Conservation (phyloP, 1,139 yeast genomes). For the Kodamaea alishanica region DNA sequence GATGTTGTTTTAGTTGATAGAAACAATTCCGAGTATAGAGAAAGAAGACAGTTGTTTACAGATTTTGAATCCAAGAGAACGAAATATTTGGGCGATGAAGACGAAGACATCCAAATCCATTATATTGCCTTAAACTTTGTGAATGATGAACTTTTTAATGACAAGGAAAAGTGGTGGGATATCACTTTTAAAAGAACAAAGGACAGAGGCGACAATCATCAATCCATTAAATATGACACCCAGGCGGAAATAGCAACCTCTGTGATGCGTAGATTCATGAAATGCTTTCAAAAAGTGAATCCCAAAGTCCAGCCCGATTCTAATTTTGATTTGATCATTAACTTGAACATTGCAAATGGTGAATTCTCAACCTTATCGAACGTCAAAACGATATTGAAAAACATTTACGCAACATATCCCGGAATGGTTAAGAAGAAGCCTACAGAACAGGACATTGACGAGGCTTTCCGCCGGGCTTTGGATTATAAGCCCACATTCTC, state of each 20-base stretch:
- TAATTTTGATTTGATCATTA: slow-evolving; percentile 59
- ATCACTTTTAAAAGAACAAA: slow-evolving; percentile 60
- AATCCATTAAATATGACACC: slow-evolving; percentile 59
- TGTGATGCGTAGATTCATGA: slow-evolving; percentile 72
- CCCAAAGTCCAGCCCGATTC: slow-evolving; percentile 54
- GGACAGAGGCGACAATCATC: slow-evolving; percentile 85
- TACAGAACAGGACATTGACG: slow-evolving; percentile 30
- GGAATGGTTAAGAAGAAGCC: slow-evolving; percentile 44
- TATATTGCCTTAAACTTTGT: slow-evolving; percentile 71
- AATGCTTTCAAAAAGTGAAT: slow-evolving; percentile 62
- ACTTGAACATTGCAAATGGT: slow-evolving; percentile 36
- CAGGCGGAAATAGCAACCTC: slow-evolving; percentile 45
- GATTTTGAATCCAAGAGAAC: slow-evolving; percentile 45
- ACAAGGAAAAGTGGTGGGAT: slow-evolving; percentile 36
- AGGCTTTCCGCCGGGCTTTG: slow-evolving; percentile 49
- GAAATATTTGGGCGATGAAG: slow-evolving; percentile 29
- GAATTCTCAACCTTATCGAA: slow-evolving; percentile 52
- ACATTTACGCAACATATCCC: slow-evolving; percentile 43
- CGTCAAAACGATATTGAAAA: slow-evolving; percentile 41
- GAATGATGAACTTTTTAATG: slow-evolving; percentile 18
- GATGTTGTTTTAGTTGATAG: slow-evolving; percentile 72
- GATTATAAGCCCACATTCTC: slow-evolving; percentile 48
- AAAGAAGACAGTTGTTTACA: slow-evolving; percentile 63
- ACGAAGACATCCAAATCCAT: slow-evolving; percentile 26
- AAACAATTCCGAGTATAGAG: slow-evolving; percentile 71